Conservation (phyloP, 108 stramenopile species). For the Parietichytrium sp. region DNA sequence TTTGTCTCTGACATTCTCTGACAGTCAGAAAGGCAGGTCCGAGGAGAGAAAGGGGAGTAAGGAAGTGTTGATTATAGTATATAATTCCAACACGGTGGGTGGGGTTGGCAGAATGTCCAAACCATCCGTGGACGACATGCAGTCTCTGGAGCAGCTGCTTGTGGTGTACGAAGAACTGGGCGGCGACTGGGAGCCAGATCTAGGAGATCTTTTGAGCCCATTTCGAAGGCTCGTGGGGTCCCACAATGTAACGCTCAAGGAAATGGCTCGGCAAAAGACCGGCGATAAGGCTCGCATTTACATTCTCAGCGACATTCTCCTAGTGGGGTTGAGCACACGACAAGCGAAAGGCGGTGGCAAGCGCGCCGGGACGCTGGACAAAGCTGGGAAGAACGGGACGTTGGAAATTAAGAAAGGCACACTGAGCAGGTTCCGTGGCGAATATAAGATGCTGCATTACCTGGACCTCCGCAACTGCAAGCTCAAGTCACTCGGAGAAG, state of each 20-base stretch:
- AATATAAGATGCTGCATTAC: constrained; percentile 29
- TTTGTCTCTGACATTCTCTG: too few species aligned
- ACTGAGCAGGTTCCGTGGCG: not conserved
- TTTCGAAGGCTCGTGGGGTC: not conserved
- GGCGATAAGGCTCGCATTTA: not conserved
- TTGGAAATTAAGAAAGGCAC: constrained; percentile 25
- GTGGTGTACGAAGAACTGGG: constrained; percentile 37
- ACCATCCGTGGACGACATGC: too few species aligned
- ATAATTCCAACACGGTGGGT: too few species aligned
- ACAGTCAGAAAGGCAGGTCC: too few species aligned
- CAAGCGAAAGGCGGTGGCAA: too few species aligned
- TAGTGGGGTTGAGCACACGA: not conserved
- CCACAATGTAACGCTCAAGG: constrained; percentile 3
- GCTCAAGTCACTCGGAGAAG: not conserved
- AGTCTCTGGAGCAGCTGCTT: not conserved
- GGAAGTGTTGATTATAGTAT: too few species aligned
- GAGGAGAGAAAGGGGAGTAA: too few species aligned
- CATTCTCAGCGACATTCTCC: not conserved
- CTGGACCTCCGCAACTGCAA: constrained; percentile 37
- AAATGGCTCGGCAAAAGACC: not conserved
- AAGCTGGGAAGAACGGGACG: not conserved
- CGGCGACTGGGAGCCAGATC: not conserved
- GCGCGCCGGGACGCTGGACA: constrained; percentile 15
- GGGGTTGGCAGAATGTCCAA: too few species aligned
- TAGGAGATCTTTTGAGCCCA: constrained; percentile 3